These are phyloP conservation scores for Penicillium coffeae DNA, from an alignment of 495 filamentous ascomycete genomes.

Conservation along the genomic window DNA sequence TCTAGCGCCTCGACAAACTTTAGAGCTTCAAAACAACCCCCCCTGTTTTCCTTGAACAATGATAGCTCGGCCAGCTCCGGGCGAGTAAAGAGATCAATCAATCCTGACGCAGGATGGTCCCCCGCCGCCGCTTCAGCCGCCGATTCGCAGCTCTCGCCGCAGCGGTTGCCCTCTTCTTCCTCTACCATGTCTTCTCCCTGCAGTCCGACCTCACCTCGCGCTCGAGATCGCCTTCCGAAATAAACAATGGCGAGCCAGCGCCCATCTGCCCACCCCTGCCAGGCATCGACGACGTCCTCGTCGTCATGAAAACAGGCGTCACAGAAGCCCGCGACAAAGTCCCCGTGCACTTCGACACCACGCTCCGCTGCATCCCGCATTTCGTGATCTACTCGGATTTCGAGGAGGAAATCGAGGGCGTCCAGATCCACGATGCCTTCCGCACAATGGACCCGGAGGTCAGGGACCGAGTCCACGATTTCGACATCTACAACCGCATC, in stretches of 20 bases:
- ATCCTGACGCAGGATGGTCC: slow-evolving; percentile 22
- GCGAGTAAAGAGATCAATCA: slow-evolving; percentile 14
- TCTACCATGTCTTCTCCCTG: slow-evolving; percentile 31
- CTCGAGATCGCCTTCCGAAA: background rate
- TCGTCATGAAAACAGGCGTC: slow-evolving; percentile 47
- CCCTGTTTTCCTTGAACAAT: slow-evolving; percentile 9
- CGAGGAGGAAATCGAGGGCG: slow-evolving; percentile 43
- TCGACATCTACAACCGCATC: slow-evolving; percentile 51
- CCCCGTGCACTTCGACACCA: slow-evolving; percentile 48
- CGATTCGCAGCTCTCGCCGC: slow-evolving; percentile 26
- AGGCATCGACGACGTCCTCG: slow-evolving; percentile 42
- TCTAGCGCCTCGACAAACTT: too few relatives aligned
- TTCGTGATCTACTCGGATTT: slow-evolving; percentile 56
- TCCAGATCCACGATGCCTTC: slow-evolving; percentile 48
- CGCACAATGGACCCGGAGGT: slow-evolving; percentile 34
- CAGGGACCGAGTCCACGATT: slow-evolving; percentile 39
- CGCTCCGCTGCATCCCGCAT: slow-evolving; percentile 50
- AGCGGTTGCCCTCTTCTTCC: slow-evolving; percentile 25
- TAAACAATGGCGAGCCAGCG: slow-evolving; percentile 9
- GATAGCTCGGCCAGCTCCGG: slow-evolving; percentile 8
- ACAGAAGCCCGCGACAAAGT: slow-evolving; percentile 43
- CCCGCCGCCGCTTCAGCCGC: slow-evolving; percentile 28
- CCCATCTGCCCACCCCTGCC: slow-evolving; percentile 36
- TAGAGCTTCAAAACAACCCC: background rate
- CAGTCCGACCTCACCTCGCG: slow-evolving; percentile 14